These are phyloP conservation scores for Zychaea mexicana DNA, from an alignment of 371 early-diverging fungal species.

Conservation along the genomic window DNA sequence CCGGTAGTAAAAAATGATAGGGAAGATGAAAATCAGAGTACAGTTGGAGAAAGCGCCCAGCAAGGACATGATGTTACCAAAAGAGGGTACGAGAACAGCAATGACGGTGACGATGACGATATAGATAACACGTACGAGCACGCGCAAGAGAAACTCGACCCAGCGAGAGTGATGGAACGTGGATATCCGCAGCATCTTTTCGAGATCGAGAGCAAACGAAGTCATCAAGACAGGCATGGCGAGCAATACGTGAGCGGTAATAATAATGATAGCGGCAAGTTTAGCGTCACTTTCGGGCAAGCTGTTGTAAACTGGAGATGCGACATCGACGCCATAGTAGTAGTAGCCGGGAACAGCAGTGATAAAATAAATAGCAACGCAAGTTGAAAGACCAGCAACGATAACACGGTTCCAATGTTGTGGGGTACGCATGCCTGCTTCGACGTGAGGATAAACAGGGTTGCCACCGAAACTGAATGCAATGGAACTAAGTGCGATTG, in stretches of 20 bases:
- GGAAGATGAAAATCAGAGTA: constrained; percentile 69
- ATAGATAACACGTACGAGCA: constrained; percentile 45
- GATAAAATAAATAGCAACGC: constrained; percentile 73
- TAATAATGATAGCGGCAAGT: constrained; percentile 70
- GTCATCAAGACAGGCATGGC: constrained; percentile 85
- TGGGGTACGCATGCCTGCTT: constrained; percentile 79
- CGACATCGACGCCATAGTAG: constrained; percentile 71
- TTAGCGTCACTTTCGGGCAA: constrained; percentile 66
- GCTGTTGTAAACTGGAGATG: constrained; percentile 76
- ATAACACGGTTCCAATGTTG: constrained; percentile 75
- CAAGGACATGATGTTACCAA: constrained; percentile 74
- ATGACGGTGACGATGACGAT: constrained; percentile 48
- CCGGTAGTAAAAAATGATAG: constrained; percentile 65
- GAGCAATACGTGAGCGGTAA: constrained; percentile 80
- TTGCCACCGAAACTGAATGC: constrained; percentile 62
- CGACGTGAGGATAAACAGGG: constrained; percentile 63
- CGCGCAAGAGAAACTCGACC: constrained; percentile 45
- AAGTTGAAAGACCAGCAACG: constrained; percentile 65
- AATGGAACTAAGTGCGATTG: constrained; percentile 65
- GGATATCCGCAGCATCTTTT: constrained; percentile 49
- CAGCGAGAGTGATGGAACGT: constrained; percentile 28
- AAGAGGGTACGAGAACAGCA: constrained; percentile 66
- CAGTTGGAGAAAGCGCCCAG: constrained; percentile 72
- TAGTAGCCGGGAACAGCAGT: constrained; percentile 81
- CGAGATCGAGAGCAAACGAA: constrained; percentile 76